These are phyloP conservation scores for Chlorella variabilis DNA, from an alignment of 163 green algal genomes.

Conservation along the genomic window DNA sequence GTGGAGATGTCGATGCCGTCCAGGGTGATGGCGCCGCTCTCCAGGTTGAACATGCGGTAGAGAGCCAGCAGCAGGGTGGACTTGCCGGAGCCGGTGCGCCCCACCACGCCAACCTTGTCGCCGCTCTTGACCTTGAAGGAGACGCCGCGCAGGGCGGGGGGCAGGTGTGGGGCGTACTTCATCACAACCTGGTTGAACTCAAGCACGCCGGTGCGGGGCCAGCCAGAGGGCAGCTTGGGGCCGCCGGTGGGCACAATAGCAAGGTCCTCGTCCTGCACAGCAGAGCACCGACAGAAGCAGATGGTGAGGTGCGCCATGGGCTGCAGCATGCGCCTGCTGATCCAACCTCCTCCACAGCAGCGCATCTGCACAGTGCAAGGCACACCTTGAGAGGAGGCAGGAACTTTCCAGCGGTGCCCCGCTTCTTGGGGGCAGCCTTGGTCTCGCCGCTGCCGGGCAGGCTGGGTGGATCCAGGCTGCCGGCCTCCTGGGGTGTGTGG, in stretches of 20 bases:
- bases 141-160: constrained; percentile 49
- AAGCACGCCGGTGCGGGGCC: constrained; percentile 41
- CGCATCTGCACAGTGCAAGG: not conserved
- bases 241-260: not conserved
- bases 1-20: constrained; percentile 85
- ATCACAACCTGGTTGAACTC: constrained; percentile 42
- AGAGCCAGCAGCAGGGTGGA: constrained; percentile 66
- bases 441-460: not conserved
- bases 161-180: constrained; percentile 49
- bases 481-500: constrained; percentile 37
- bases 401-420: constrained; percentile 3
- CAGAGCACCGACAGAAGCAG: no score
- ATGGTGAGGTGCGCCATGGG: not conserved
- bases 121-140: constrained; percentile 41
- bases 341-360: no score
- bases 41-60: constrained; percentile 60
- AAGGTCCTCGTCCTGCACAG: constrained; percentile 8
- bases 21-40: constrained; percentile 80
- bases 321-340: not conserved
- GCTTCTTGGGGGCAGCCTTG: not conserved
- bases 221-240: constrained; percentile 32
- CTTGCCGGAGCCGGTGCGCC: constrained; percentile 62
- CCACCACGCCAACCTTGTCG: constrained; percentile 52
- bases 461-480: constrained; percentile 22
- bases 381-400: constrained; percentile 12